Evolutionary conservation across 2,329 filamentous ascomycete species (phyloP), one percentile per base, ranked within the genome.

Genomic region (Sporothrix globosa): DNA sequence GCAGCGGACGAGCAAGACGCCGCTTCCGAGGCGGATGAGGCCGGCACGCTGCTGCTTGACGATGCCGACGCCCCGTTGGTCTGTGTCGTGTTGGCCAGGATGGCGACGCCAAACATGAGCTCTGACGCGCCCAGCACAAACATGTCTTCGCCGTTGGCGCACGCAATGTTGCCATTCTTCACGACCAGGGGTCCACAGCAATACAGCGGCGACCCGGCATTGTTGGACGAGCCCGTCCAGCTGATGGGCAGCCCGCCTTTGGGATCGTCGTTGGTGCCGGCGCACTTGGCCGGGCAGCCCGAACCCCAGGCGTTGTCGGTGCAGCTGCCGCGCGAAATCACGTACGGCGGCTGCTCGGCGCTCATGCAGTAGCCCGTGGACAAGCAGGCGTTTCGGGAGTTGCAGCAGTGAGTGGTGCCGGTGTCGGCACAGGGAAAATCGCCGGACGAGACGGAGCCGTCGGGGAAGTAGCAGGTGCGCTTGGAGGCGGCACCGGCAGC

Each of bases 391-490:
- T n/a, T 71, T 6, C 48, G 27, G 13, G 24, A 10, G 46, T 69
- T 71, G 70, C 72, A 73, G 65, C 72, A 73, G 63, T 73, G 72
- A 13, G 69, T 72, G 27, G 60, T 63, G 44, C 14, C 65, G 14
- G 41, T 24, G 11, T 53, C 34, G 17, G 68, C 27, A 54, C 71
- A 72, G 2, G 71, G 71, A 4, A 44, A 39, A 19, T 73, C 71
- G 34, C 4, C 1, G 10, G 67, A 1, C 3, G 71, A 58, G 11
- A 34, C n/a, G 14, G 50, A 66, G 24, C 71, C 72, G 69, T 72
- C 63, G 56, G 72, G 72, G 41, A 50, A 73, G 71, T 69, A 73
- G 68, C 72, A 73, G 13, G 70, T 67, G 24, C 46, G 27, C 52
- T 72, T 67, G 21, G 39, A 3, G 50, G 56, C 58, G 52, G 56